A percentile compares a stretch with the other conserved stretches of the same genome.
These are phyloP conservation scores for Linnemannia zychae DNA, from an alignment of 192 early-diverging fungal species.

Conservation along the genomic window DNA sequence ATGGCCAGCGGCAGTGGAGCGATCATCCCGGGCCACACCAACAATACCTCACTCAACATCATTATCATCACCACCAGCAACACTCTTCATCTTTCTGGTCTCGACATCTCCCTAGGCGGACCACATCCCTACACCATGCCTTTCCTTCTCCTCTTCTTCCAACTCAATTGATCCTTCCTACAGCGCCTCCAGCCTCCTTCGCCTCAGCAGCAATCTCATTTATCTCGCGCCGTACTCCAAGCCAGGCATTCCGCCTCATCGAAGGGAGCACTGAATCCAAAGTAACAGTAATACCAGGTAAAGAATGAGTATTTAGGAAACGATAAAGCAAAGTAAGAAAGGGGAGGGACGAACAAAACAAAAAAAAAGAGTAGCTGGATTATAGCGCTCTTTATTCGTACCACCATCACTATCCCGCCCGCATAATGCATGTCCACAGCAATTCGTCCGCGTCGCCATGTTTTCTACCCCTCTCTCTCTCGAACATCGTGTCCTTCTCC, in stretches of 20 bases:
- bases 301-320: background rate
- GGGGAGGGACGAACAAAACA: background rate
- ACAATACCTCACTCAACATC: background rate
- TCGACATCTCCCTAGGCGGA: slow-evolving; percentile 9
- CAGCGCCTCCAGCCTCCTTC: background rate
- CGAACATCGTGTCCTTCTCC: background rate
- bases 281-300: background rate
- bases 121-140: background rate
- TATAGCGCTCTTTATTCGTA: background rate
- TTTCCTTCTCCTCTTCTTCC: background rate
- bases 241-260: background rate
- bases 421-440: slow-evolving; percentile 1
- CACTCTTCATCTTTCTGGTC: slow-evolving; percentile 15
- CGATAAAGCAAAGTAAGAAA: background rate
- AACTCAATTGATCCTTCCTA: background rate
- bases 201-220: too few relatives aligned
- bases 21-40: background rate
- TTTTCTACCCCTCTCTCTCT: background rate
- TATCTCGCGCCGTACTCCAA: background rate
- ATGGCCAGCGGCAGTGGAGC: background rate
- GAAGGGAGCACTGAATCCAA: background rate
- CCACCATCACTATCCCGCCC: background rate
- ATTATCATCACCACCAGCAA: background rate
- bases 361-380: background rate
- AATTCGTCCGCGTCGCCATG: background rate